Percentiles rank a stretch among this genome's conserved stretches.
These are phyloP conservation scores for Diddensiella transvaalensis DNA, from an alignment of 805 yeast genomes.

Conservation along the genomic window DNA sequence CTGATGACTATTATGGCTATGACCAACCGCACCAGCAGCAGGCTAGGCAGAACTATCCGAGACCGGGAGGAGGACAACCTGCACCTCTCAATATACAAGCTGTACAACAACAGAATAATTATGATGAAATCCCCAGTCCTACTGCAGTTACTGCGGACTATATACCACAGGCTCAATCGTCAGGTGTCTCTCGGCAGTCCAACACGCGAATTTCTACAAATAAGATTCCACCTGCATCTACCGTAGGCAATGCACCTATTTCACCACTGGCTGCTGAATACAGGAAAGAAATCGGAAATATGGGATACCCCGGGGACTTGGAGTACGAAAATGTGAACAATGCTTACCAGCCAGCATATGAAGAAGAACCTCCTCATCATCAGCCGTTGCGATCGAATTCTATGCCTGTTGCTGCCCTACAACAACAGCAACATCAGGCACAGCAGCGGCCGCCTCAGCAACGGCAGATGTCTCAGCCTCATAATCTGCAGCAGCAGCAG, in stretches of 20 bases:
- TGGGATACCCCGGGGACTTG: neutral
- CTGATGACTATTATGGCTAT: neutral
- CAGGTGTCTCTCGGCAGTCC: constrained; percentile 32
- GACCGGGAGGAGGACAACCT: constrained; percentile 5
- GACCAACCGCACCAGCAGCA: constrained; percentile 4
- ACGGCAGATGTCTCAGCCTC: neutral
- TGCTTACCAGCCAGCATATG: too few species aligned
- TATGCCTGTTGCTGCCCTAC: neutral
- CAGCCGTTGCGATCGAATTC: neutral
- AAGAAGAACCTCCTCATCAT: neutral
- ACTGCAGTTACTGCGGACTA: constrained; percentile 20
- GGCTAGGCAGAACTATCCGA: constrained; percentile 13
- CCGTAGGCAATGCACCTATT: constrained; percentile 17
- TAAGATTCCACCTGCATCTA: constrained; percentile 23
- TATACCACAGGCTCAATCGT: constrained; percentile 26
- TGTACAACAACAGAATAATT: neutral
- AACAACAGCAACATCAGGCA: constrained; percentile 2
- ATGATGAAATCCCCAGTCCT: constrained; percentile 13
- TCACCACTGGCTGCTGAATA: constrained; percentile 24
- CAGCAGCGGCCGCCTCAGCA: constrained; percentile 6
- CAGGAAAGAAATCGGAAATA: constrained; percentile 16
- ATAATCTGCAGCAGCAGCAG: constrained; percentile 2
- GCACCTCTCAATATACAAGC: constrained; percentile 4
- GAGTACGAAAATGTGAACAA: neutral
- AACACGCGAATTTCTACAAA: constrained; percentile 22